These are phyloP conservation scores for Colletotrichum noveboracense DNA, from an alignment of 2,329 filamentous ascomycete genomes.

Conservation along the genomic window DNA sequence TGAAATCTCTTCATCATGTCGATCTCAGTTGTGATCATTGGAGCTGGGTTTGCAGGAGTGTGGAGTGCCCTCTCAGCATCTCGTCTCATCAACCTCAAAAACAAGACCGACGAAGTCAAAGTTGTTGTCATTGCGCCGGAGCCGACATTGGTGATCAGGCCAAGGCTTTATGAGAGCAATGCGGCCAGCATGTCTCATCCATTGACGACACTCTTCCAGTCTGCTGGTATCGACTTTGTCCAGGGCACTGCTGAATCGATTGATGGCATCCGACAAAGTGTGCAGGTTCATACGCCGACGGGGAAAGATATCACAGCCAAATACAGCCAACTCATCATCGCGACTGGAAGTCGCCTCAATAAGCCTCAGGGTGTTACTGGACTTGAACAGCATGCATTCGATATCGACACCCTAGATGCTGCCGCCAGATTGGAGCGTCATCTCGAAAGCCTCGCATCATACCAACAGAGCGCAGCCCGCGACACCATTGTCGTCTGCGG, in stretches of 20 bases:
- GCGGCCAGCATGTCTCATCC: conserved; percentile 27
- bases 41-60: conserved; percentile 40
- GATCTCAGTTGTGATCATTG: conserved; percentile 27
- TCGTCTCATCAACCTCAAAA: conserved; percentile 30
- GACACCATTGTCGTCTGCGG: conserved; percentile 40
- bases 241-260: conserved; percentile 27
- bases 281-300: conserved; percentile 15
- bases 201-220: conserved; percentile 29
- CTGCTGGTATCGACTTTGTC: conserved; percentile 30
- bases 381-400: conserved; percentile 36
- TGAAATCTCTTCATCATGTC: not conserved
- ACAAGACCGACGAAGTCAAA: conserved; percentile 26
- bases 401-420: conserved; percentile 34
- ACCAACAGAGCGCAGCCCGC: conserved; percentile 28
- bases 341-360: conserved; percentile 37
- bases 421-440: conserved; percentile 34
- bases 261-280: conserved; percentile 15
- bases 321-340: conserved; percentile 40
- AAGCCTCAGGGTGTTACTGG: conserved; percentile 33
- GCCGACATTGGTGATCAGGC: conserved; percentile 34
- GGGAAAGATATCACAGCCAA: conserved; percentile 20
- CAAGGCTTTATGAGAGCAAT: conserved; percentile 38
- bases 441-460: conserved; percentile 27
- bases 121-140: conserved; percentile 37
- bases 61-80: conserved; percentile 41